Conservation (phyloP, 768 basidiomycete species). For the Exsudoporus frostii region DNA sequence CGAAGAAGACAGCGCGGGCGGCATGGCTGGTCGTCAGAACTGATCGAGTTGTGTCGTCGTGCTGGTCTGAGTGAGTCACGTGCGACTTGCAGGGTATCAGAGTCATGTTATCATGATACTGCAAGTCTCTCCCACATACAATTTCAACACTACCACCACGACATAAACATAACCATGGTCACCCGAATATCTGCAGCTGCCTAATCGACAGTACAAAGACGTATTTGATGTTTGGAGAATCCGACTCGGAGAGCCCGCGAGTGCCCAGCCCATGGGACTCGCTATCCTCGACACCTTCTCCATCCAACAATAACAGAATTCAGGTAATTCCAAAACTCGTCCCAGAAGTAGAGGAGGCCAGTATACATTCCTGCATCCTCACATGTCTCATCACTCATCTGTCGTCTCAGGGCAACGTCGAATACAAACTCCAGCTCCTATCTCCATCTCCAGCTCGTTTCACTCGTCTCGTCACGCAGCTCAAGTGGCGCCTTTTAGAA, state of each 20-base stretch:
- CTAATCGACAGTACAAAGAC: constrained; percentile 4
- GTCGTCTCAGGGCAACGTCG: constrained; percentile 69
- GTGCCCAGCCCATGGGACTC: constrained; percentile 83
- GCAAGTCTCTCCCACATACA: background rate
- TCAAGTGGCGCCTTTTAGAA: constrained; percentile 91
- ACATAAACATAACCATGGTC: constrained; percentile 39
- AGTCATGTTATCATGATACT: too few species aligned
- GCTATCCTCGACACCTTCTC: constrained; percentile 54
- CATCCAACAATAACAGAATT: constrained; percentile 28
- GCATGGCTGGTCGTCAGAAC: constrained; percentile 18
- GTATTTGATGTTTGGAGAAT: constrained; percentile 72
- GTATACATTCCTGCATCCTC: constrained; percentile 1
- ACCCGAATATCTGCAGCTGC: constrained; percentile 49
- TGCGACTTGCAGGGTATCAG: background rate
- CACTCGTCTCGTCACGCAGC: constrained; percentile 84
- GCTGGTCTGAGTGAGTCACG: constrained; percentile 14
- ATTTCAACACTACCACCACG: background rate
- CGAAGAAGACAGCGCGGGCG: constrained; percentile 23
- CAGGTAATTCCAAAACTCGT: constrained; percentile 58
- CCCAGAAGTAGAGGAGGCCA: constrained; percentile 69
- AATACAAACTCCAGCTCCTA: constrained; percentile 91
- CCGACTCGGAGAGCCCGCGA: constrained; percentile 74
- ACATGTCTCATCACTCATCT: background rate
- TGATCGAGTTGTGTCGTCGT: background rate
- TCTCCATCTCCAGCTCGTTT: constrained; percentile 75